Base-by-base conservation (phyloP, 805 yeast genomes). In the Lipomyces mesembrius region DNA sequence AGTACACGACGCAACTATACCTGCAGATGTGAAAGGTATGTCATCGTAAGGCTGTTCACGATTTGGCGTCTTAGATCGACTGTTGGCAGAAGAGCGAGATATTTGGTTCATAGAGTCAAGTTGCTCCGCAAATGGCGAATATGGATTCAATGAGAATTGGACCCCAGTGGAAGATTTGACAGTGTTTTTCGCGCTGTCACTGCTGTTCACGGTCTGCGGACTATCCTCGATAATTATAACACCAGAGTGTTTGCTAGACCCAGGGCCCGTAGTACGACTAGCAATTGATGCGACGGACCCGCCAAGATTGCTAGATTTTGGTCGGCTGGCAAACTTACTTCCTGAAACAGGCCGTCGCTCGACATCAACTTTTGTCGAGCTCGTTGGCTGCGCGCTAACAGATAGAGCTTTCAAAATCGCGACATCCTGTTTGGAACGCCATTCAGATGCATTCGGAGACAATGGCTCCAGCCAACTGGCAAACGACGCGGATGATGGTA, bases 381-480 rank as follows among this genome's bases (percentile, higher is more conserved):
- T 54, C 11, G 27, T 43, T 5, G 22, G 20, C 49, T 17, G 22
- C 20, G 20, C 9, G 3, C 20, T 17, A 43, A 2, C 49, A 17
- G 34, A 29, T 14, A 52, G 17, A 22, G 14, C 22, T 29, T 25
- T 22, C 55, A 52, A 12, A 14, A 52, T 25, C 17, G 55, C 29
- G 55, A 52, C 34, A 29, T 52, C 55, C 29, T 52, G 55, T 34
- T 52, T 52, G 7, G 14, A 14, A 5, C 51, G 43, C 69, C 69
- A 66, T 29, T 57, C 59, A 5, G 60, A 29, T 2, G 71, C 51
- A 7, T 39, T 59, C 14, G 72, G 72, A 9, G 70, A 51, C 58
- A 69, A 35, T 3, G 72, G 73, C 51, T 62, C 69, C 12, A 69
- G 57, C 7, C 56, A 27, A 14, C 58, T 37, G 55, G 35, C 51